A percentile compares a stretch with the other conserved stretches of the same genome.
phyloP scores from a whole-genome alignment of 306 rosid genomes.

The Vicia sativa region DNA sequence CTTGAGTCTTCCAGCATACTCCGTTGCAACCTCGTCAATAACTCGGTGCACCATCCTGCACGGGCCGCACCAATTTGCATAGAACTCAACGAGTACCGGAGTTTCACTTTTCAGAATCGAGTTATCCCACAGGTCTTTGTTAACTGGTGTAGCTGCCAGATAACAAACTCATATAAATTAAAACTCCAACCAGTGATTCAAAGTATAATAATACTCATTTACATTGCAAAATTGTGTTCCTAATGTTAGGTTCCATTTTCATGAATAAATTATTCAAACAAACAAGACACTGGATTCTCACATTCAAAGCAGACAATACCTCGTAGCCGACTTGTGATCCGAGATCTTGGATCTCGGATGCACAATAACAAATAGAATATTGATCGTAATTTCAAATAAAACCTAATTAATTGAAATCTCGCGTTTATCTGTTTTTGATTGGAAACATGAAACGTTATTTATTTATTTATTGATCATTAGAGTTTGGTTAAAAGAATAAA shows the following conservation, averaged over 20 bases:
- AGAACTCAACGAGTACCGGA: slow-evolving; percentile 87
- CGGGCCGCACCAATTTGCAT: slow-evolving; percentile 95
- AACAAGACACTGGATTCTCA: too few relatives aligned
- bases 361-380: slow-evolving; percentile 1
- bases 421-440: not conserved
- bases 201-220: slow-evolving; percentile 12
- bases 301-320: too few relatives aligned
- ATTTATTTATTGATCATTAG: not conserved
- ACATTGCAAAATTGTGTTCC: slow-evolving; percentile 9
- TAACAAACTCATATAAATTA: slow-evolving; percentile 35
- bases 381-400: not conserved
- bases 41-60: slow-evolving; percentile 91
- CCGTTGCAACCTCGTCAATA: slow-evolving; percentile 72
- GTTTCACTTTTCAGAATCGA: slow-evolving; percentile 61
- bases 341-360: not conserved
- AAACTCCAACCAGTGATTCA: slow-evolving; percentile 30
- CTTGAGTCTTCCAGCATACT: slow-evolving; percentile 74
- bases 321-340: too few relatives aligned
- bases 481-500: not conserved
- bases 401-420: not conserved
- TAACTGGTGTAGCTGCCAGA: slow-evolving; percentile 63
- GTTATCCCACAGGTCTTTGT: slow-evolving; percentile 71
- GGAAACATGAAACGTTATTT: slow-evolving; percentile 10
- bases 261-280: slow-evolving; percentile 32
- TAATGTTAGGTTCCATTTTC: not conserved